Evolutionary conservation across 345 rosid species (phyloP).

Genomic region (Boechera divaricarpa): DNA sequence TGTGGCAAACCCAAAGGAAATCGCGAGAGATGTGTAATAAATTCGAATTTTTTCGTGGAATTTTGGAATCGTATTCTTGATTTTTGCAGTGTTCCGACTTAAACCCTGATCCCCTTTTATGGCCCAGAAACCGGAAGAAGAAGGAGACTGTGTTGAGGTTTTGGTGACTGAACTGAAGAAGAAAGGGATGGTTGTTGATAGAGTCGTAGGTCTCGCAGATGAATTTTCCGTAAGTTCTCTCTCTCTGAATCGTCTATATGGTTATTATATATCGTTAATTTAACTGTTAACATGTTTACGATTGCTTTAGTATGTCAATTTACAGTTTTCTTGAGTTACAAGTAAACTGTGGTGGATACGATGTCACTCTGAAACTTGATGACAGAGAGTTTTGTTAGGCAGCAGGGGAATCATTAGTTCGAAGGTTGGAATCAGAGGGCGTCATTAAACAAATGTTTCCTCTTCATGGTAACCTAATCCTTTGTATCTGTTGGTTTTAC

Average conservation of each 20-base stretch:
- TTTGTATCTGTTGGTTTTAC: slow-evolving; percentile 17
- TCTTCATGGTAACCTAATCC: slow-evolving; percentile 66
- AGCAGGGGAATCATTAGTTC: slow-evolving; percentile 70
- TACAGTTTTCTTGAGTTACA: slow-evolving; percentile 41
- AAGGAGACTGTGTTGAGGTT: slow-evolving; percentile 68
- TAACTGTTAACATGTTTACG: not conserved
- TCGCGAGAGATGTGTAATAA: slow-evolving; percentile 7
- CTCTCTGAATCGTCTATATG: not conserved
- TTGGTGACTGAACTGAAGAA: slow-evolving; percentile 64
- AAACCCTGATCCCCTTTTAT: slow-evolving; percentile 41
- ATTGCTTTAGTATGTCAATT: slow-evolving; percentile 22
- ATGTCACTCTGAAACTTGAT: slow-evolving; percentile 51
- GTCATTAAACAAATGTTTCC: slow-evolving; percentile 81
- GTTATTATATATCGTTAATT: not conserved
- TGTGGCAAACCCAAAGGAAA: not conserved
- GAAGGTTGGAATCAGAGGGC: slow-evolving; percentile 67
- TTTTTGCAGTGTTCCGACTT: slow-evolving; percentile 25
- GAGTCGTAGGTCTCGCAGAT: slow-evolving; percentile 70
- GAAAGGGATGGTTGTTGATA: slow-evolving; percentile 68
- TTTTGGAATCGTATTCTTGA: slow-evolving; percentile 10
- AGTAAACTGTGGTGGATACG: slow-evolving; percentile 56
- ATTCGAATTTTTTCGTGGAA: not conserved
- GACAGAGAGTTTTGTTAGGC: slow-evolving; percentile 64
- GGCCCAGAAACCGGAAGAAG: slow-evolving; percentile 45
- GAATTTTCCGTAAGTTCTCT: slow-evolving; percentile 52